phyloP scores from a whole-genome alignment of 306 rosid species.

The Inga laurina region DNA sequence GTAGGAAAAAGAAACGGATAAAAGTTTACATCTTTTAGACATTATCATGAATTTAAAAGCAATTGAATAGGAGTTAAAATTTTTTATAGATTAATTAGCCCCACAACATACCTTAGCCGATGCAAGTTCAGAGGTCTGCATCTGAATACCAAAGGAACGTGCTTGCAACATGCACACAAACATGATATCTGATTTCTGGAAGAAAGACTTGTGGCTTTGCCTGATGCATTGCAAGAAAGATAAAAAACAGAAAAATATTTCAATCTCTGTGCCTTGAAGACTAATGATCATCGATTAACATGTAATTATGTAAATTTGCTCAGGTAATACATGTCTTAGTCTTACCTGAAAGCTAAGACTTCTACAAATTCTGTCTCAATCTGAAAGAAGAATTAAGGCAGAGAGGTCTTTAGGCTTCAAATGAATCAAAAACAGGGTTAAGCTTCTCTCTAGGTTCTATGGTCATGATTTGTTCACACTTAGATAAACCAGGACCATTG shows the following conservation, averaged over 20 bases:
- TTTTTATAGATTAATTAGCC: neutral
- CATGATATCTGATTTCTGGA: constrained; percentile 68
- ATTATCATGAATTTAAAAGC: neutral
- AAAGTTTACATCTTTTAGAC: neutral
- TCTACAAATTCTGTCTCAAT: constrained; percentile 74
- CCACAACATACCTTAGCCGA: constrained; percentile 62
- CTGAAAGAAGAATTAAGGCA: constrained; percentile 46
- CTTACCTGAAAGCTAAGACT: constrained; percentile 82
- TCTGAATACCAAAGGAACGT: constrained; percentile 53
- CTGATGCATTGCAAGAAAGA: constrained; percentile 49
- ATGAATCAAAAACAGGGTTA: neutral
- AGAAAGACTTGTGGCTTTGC: constrained; percentile 81
- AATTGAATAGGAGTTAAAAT: neutral
- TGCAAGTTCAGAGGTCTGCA: constrained; percentile 62
- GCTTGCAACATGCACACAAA: constrained; percentile 78
- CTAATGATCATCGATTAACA: neutral
- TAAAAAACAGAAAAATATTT: constrained; percentile 16
- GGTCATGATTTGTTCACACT: neutral
- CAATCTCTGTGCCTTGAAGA: neutral
- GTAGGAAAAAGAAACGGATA: neutral
- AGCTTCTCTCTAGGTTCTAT: neutral
- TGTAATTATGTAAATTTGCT: neutral
- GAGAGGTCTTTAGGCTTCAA: constrained; percentile 8
- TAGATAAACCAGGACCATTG: neutral
- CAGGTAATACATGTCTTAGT: neutral